Evolutionary conservation across 345 rosid genomes (phyloP).

Genomic region (Gossypium sturtianum): DNA sequence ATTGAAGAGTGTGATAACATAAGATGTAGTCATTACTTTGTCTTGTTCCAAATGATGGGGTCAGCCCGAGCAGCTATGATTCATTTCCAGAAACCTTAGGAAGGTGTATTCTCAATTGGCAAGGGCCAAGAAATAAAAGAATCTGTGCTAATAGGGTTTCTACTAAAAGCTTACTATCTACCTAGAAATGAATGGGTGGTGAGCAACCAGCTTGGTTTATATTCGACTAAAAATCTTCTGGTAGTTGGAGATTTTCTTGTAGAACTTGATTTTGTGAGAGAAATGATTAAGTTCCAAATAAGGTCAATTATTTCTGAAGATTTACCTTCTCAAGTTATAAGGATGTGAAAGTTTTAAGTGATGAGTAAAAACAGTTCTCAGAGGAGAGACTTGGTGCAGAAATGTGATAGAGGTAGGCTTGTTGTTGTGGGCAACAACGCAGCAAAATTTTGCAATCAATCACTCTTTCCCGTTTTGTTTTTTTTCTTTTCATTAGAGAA

Average conservation of each 20-base stretch:
- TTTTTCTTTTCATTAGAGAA: conserved; percentile 29
- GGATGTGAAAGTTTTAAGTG: conserved; percentile 9
- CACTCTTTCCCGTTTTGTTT: conserved; percentile 20
- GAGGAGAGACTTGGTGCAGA: conserved; percentile 41
- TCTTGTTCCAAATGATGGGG: not conserved
- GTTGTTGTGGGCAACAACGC: conserved; percentile 35
- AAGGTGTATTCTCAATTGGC: not conserved
- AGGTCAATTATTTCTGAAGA: conserved; percentile 14
- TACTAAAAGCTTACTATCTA: not conserved
- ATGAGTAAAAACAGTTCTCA: conserved; percentile 31
- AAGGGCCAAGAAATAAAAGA: not conserved
- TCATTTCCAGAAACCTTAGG: not conserved
- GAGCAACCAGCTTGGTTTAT: not conserved
- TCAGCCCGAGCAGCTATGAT: not conserved
- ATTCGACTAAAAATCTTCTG: not conserved
- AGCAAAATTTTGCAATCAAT: conserved; percentile 26
- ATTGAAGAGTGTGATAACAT: not conserved
- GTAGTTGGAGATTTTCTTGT: conserved; percentile 1
- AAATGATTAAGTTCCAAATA: conserved; percentile 23
- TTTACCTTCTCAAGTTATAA: conserved; percentile 11
- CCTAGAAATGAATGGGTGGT: not conserved
- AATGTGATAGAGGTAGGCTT: conserved; percentile 55
- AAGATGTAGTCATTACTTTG: not conserved
- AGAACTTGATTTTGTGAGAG: not conserved
- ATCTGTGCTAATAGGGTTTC: not conserved